Percentiles rank a stretch among this genome's conserved stretches.
Evolutionary conservation across 2,329 filamentous ascomycete genomes (phyloP).

Genomic region (Cordyceps militaris): DNA sequence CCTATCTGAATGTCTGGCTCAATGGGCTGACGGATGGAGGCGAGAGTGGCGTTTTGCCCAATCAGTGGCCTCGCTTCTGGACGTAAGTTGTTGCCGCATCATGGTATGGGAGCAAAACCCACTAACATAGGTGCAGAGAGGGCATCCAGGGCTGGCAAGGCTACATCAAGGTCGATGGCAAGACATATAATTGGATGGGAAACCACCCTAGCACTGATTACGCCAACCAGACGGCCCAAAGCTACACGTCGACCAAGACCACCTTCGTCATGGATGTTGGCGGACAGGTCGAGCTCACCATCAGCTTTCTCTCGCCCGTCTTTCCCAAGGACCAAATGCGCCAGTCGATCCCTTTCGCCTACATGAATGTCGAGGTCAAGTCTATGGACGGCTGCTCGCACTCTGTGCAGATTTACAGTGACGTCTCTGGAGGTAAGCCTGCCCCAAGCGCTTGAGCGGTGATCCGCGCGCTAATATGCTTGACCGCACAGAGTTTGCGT

Average conservation of each 20-base stretch:
- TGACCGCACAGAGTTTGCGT: constrained; percentile 56
- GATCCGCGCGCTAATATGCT: constrained; percentile 3
- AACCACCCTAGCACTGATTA: constrained; percentile 38
- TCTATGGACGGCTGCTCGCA: constrained; percentile 57
- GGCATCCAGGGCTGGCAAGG: constrained; percentile 58
- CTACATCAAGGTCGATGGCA: constrained; percentile 60
- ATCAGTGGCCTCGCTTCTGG: constrained; percentile 64
- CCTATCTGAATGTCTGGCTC: constrained; percentile 68
- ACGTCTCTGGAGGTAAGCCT: constrained; percentile 44
- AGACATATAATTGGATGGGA: constrained; percentile 62
- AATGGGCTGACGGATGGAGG: constrained; percentile 53
- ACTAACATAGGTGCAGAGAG: constrained; percentile 31
- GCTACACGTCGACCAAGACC: constrained; percentile 67
- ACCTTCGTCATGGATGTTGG: constrained; percentile 61
- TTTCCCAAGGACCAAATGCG: constrained; percentile 58
- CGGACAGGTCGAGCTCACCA: constrained; percentile 54
- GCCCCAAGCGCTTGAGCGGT: constrained; percentile 38
- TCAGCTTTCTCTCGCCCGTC: constrained; percentile 65
- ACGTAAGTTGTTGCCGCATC: constrained; percentile 39
- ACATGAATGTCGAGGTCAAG: constrained; percentile 55
- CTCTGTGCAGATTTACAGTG: constrained; percentile 63
- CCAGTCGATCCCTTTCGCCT: constrained; percentile 65
- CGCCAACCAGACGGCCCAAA: constrained; percentile 55
- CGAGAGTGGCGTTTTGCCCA: constrained; percentile 60
- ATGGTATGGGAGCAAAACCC: not conserved